Base-by-base conservation (phyloP, 1,284 basidiomycete genomes). In the Caloboletus firmus region DNA sequence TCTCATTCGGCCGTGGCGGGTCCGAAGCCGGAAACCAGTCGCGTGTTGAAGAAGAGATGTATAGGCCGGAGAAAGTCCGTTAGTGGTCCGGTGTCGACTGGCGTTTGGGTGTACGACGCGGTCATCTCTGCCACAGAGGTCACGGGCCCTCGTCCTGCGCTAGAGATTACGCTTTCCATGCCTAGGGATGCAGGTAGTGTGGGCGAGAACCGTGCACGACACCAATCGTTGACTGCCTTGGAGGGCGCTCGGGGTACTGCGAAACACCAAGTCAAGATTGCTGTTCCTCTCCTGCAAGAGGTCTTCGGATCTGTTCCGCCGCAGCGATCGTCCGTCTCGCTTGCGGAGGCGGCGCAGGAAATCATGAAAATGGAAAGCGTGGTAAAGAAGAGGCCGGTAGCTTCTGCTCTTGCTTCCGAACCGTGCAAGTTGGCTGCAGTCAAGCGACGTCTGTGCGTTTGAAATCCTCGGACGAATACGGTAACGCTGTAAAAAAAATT, bases 11-110 rank as follows among this genome's bases (percentile, higher is more conserved):
- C 31, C 24, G 34, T 44, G 24, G 30, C 47, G 37, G 32, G 24
- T 42, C 42, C 20, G n/a, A 40, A 54, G 52, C 41, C 50, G 22
- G 73, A 73, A 30, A 62, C 65, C 5, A 58, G 65, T 20, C 72
- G 75, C 43, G 77, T 70, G 6, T 59, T 82, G 61, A 84, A 84
- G 72, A 83, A 81, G 60, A 75, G 82, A 45, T 84, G 82, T 49
- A 72, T 83, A 8, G 78, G 80, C 13, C 69, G 81, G 47, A 74
- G 79, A 55, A 80, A 78, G 60, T 83, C 80, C 22, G 57, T 74
- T 50, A 72, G 61, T 35, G 77, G 73, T 5, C 60, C 69, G 4
- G 50, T 70, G 41, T 59, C 65, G 35, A 64, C 65, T 45, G 69
- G 70, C 6, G 65, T 66, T 9, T 83, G 82, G 82, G 71, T 79